Conservation (phyloP, 768 basidiomycete species). For the Rossbeevera mucosa region DNA sequence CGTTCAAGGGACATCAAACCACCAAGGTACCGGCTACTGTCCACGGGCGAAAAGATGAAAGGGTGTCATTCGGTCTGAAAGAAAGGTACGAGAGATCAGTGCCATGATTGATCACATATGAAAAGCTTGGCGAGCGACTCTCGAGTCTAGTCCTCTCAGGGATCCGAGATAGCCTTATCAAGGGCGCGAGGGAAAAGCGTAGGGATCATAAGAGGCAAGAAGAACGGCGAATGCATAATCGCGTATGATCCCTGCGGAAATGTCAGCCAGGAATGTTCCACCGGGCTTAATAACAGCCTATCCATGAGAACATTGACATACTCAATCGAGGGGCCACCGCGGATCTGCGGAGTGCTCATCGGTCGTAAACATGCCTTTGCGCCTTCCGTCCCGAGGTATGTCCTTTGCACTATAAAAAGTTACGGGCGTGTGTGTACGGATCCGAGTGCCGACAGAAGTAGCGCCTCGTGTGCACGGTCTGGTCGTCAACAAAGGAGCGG, state of each 20-base stretch:
- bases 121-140: conserved; percentile 14
- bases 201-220: conserved; percentile 22
- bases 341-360: conserved; percentile 26
- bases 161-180: conserved; percentile 29
- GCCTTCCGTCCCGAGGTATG: conserved; percentile 13
- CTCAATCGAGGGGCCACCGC: conserved; percentile 21
- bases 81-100: conserved; percentile 21
- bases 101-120: conserved; percentile 16
- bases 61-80: conserved; percentile 12
- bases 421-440: conserved; percentile 3
- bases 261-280: conserved; percentile 18
- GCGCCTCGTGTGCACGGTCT: conserved; percentile 8
- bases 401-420: not conserved
- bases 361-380: conserved; percentile 3
- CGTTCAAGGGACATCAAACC: conserved; percentile 12
- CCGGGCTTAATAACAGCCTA: conserved; percentile 12
- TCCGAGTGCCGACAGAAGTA: conserved; percentile 6
- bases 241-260: conserved; percentile 17
- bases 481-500: not conserved
- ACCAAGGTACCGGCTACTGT: conserved; percentile 20
- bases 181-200: conserved; percentile 11
- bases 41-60: conserved; percentile 1
- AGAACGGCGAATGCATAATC: conserved; percentile 21
- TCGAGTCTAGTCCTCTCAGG: conserved; percentile 26
- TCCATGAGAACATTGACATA: conserved; percentile 25